Evolutionary conservation across 495 filamentous ascomycete species (phyloP), one percentile per base, ranked within the genome.

Genomic region (Aspergillus ellipticus): DNA sequence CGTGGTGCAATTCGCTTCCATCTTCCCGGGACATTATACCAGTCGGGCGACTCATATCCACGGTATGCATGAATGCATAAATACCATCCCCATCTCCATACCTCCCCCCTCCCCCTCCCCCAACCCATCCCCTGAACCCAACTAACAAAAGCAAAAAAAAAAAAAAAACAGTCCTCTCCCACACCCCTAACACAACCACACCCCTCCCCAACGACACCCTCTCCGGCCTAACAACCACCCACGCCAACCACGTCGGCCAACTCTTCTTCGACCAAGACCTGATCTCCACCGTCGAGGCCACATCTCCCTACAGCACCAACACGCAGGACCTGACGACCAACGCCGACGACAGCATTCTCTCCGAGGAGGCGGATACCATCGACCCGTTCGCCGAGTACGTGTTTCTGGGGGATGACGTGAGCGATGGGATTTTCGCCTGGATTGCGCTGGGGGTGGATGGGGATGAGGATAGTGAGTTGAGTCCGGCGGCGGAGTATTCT

Each of bases 211-310:
- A 74, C 62, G 51, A 67, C 52, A 76, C 73, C 31, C 53, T 76
- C 41, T 53, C 57, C 6, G 70, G 65, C 52, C 66, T 76, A 0
- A 71, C 71, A 56, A 64, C 58, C 37, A 31, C 72, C 8, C 43
- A 58, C 26, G 58, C 68, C 10, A 69, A 76, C 1, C 81, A 89
- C 68, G 74, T 86, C 53, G 83, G 84, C 37, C 84, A 88, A 64
- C 46, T 85, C 45, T 87, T 84, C 81, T 87, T 81, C 59, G 80
- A 85, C 65, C 75, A 85, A 58, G 66, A 72, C 31, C 76, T 87
- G 4, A 73, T 78, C 60, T 45, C 58, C 35, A 55, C 57, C 6
- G 78, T 80, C 54, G 79, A 85, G 54, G 66, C 68, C 26, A 66
- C 67, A 0, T 53, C 66, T 5, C 82, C 83, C 5, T 87, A 88